A percentile compares a stretch with the other conserved stretches of the same genome.
Conservation (phyloP, 306 rosid genomes). For the Vicia faba region DNA sequence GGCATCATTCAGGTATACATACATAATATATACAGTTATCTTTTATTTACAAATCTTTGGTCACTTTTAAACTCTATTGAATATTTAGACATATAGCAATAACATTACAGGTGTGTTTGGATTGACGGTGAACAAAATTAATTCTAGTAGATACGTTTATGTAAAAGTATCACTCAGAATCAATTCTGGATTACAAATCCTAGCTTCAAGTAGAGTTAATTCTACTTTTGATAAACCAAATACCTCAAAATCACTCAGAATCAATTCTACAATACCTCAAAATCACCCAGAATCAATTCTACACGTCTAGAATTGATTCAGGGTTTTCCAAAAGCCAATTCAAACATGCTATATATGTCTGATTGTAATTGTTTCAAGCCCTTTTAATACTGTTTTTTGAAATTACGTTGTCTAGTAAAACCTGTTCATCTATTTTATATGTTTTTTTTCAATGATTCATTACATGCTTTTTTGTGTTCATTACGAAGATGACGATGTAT, state of each 20-base stretch:
- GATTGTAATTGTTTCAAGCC: conserved; percentile 11
- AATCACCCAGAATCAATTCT: too few species aligned
- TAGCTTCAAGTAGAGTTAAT: too few species aligned
- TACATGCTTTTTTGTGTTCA: background rate
- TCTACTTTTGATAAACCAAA: too few species aligned
- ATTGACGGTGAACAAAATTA: too few species aligned
- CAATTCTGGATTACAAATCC: too few species aligned
- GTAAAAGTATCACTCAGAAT: too few species aligned
- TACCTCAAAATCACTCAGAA: too few species aligned
- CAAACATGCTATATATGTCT: conserved; percentile 1
- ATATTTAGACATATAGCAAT: background rate
- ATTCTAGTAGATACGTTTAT: too few species aligned
- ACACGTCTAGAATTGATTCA: too few species aligned
- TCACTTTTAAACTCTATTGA: conserved; percentile 6
- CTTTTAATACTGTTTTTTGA: conserved; percentile 2
- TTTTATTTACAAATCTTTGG: background rate
- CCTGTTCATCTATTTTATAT: background rate
- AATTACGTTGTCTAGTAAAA: background rate
- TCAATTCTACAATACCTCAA: too few species aligned
- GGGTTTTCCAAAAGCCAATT: too few species aligned
- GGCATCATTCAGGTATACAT: conserved; percentile 91
- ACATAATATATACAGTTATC: background rate
- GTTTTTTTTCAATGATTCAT: conserved; percentile 14
- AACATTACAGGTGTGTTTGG: too few species aligned
- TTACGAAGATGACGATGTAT: background rate